Conservation (phyloP, 1,139 yeast genomes). For the Sugiyamaella pinicola region DNA sequence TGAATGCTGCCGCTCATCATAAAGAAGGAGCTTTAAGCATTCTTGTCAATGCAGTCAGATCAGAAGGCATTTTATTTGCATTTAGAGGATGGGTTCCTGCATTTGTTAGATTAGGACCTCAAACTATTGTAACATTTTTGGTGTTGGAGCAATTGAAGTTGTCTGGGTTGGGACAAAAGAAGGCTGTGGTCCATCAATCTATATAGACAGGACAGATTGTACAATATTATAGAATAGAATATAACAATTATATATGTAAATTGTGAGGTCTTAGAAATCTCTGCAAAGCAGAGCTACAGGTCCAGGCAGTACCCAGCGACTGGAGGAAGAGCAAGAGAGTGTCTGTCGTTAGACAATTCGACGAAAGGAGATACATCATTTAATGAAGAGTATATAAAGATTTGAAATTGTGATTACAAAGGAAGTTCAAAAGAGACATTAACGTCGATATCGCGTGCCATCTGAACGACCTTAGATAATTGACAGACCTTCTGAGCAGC, state of each 20-base stretch:
- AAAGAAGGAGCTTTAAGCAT: slow-evolving; percentile 53
- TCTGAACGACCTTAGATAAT: slow-evolving; percentile 56
- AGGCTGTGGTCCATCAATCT: slow-evolving; percentile 4
- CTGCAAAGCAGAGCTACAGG: neutral
- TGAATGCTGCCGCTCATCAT: slow-evolving; percentile 58
- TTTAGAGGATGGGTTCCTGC: slow-evolving; percentile 92
- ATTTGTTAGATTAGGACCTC: slow-evolving; percentile 84
- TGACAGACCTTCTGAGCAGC: slow-evolving; percentile 96
- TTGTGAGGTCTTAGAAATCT: neutral
- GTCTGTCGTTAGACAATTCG: neutral
- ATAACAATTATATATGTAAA: no score
- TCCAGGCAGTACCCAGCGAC: neutral
- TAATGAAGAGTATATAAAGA: neutral
- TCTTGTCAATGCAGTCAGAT: slow-evolving; percentile 57
- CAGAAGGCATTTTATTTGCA: slow-evolving; percentile 76
- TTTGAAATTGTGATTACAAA: slow-evolving; percentile 36
- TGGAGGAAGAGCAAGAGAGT: neutral
- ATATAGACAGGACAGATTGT: slow-evolving; percentile 4
- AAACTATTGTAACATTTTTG: slow-evolving; percentile 81
- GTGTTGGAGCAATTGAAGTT: slow-evolving; percentile 77
- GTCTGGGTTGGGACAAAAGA: slow-evolving; percentile 32
- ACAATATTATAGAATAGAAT: neutral
- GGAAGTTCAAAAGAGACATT: slow-evolving; percentile 53
- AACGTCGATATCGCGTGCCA: slow-evolving; percentile 53
- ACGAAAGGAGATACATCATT: neutral